Evolutionary conservation across 1,284 basidiomycete species (phyloP), one percentile per base, ranked within the genome.

Genomic region (Ustilago xerochloae): DNA sequence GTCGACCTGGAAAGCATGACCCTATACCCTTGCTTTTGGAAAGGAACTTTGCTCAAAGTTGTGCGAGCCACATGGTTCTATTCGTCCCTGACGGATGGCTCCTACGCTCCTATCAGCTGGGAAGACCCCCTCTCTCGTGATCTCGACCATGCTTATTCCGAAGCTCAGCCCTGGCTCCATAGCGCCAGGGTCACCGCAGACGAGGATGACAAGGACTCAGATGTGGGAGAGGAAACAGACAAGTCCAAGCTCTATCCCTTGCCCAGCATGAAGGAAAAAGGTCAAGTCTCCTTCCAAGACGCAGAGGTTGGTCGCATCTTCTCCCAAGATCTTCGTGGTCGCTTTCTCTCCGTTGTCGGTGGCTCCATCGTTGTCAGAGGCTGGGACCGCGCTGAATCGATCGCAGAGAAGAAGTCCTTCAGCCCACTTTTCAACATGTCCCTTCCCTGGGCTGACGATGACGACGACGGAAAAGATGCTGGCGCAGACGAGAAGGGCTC

Each of bases 51-150:
- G 26, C 81, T 86, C 43, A 73, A 77, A 24, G 79, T 85, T 13
- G 75, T 84, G 4, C 76, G 80, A 1, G 80, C 81, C 0, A 83
- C 80, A 3, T 86, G 85, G 85, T 85, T 85, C 77, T 86, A 85
- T 65, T 79, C 81, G 2, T 67, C 78, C 3, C 63, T 75, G 16
- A 68, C 63, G 2, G 76, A 72, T 63, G 81, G 63, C 32, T 66
- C 72, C 22, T 72, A 75, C 39, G 72, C 61, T 13, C 80, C 74
- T n/a, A 83, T 84, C 51, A 78, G 67, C n/a, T 79, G 68, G 47
- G 71, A 80, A 36, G 67, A 81, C 52, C 66, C 73, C 0, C 76
- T 86, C 2, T 77, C 84, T 6, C 48, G 64, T 0, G 80, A 84
- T 15, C 77, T 86, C 29, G 85, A 86, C 46, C 35, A 59, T 3